phyloP scores from a whole-genome alignment of 1,139 yeast species.

The Zygoascus hellenicus region DNA sequence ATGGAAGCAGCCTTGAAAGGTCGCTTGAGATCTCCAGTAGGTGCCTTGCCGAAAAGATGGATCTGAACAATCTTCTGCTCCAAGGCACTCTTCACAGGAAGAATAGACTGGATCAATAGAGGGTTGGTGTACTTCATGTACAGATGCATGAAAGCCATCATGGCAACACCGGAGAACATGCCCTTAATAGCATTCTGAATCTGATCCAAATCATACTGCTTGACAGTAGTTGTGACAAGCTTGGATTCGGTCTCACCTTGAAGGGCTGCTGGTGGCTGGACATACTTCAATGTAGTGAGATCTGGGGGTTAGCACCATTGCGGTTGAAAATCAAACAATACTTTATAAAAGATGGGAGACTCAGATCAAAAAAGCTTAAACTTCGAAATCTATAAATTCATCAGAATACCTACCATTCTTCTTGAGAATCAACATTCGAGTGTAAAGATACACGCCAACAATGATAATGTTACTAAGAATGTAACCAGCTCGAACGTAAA shows the following conservation, averaged over 20 bases:
- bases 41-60: conserved; percentile 78
- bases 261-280: conserved; percentile 79
- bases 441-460: conserved; percentile 58
- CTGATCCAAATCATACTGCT: conserved; percentile 90
- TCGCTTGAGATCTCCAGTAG: conserved; percentile 89
- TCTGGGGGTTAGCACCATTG: conserved; percentile 33
- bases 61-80: conserved; percentile 91
- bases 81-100: conserved; percentile 83
- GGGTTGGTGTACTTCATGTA: conserved; percentile 99
- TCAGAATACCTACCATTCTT: conserved; percentile 51
- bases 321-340: not conserved
- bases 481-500: conserved; percentile 75
- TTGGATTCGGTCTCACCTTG: conserved; percentile 69
- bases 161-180: conserved; percentile 82
- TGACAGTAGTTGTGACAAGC: conserved; percentile 80
- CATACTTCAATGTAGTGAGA: conserved; percentile 85
- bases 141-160: conserved; percentile 98
- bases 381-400: not conserved
- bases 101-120: conserved; percentile 86
- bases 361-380: not conserved
- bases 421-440: conserved; percentile 54
- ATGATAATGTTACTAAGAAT: conserved; percentile 61
- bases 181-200: conserved; percentile 70
- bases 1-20: conserved; percentile 90
- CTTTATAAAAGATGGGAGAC: not conserved